Conservation (phyloP, 805 yeast species). For the Saccharomycopsis selenospora region DNA sequence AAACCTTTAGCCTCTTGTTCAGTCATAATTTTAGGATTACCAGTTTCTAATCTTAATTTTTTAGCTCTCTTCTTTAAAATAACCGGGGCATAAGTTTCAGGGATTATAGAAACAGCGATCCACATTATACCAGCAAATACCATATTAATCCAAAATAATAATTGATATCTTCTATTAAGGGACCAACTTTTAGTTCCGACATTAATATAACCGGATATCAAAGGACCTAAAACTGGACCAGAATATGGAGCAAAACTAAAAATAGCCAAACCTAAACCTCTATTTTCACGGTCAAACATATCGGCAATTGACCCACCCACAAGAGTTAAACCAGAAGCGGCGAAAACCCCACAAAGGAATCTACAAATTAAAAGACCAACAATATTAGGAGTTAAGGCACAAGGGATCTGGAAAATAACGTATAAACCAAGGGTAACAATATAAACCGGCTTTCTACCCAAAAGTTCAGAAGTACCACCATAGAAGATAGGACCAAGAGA, state of each 20-base stretch:
- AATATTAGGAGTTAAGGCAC: constrained; percentile 77
- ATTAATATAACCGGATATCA: constrained; percentile 79
- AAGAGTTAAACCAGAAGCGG: constrained; percentile 74
- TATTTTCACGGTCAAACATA: constrained; percentile 69
- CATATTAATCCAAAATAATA: constrained; percentile 86
- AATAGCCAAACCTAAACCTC: constrained; percentile 86
- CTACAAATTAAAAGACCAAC: constrained; percentile 77
- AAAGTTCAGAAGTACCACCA: constrained; percentile 83
- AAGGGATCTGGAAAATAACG: constrained; percentile 76
- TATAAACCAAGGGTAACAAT: constrained; percentile 68
- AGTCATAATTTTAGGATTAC: constrained; percentile 79
- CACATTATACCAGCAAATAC: constrained; percentile 85
- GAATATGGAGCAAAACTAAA: constrained; percentile 90
- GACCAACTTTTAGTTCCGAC: constrained; percentile 46
- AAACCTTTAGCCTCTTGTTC: constrained; percentile 84
- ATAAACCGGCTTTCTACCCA: constrained; percentile 82
- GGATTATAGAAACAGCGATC: constrained; percentile 55
- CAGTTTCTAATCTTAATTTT: constrained; percentile 67
- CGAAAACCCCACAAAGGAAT: constrained; percentile 80
- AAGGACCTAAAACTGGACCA: constrained; percentile 87
- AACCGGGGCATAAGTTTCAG: constrained; percentile 90
- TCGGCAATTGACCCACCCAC: constrained; percentile 93
- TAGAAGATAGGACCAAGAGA: constrained; percentile 81
- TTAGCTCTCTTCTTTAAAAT: constrained; percentile 61
- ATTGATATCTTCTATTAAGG: constrained; percentile 41